Conservation (phyloP, 495 filamentous ascomycete species). For the Aspergillus baeticus region DNA sequence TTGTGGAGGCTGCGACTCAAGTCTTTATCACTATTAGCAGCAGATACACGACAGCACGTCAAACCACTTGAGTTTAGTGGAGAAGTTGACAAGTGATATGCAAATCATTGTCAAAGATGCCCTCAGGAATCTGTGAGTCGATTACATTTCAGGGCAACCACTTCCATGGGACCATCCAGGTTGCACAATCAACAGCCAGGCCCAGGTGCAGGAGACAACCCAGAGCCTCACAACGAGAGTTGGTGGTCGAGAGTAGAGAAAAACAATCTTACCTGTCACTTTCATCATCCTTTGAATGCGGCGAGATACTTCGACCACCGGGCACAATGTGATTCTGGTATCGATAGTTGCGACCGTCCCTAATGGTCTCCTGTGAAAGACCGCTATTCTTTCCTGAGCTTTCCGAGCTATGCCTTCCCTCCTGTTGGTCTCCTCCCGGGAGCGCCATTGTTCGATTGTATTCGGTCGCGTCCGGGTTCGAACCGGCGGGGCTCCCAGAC, state of each 20-base stretch:
- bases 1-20: conserved; percentile 18
- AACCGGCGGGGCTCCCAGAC: neutral
- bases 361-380: conserved; percentile 47
- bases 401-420: conserved; percentile 44
- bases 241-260: neutral
- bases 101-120: too few relatives aligned
- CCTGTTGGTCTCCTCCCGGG: conserved; percentile 30
- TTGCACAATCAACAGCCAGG: too few relatives aligned
- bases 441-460: conserved; percentile 31
- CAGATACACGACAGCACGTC: neutral
- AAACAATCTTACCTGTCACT: conserved; percentile 39
- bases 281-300: conserved; percentile 29
- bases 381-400: conserved; percentile 43
- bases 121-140: too few relatives aligned
- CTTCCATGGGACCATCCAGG: too few relatives aligned
- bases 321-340: conserved; percentile 20
- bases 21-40: conserved; percentile 20
- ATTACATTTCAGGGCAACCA: too few relatives aligned
- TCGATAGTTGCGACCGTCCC: conserved; percentile 27
- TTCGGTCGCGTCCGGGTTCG: neutral
- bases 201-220: too few relatives aligned
- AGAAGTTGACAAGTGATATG: too few relatives aligned
- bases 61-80: too few relatives aligned
- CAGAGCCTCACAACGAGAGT: too few relatives aligned
- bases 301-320: conserved; percentile 32